Conservation (phyloP, 176 grass and related monocot species). For the barley (Hordeum vulgare) region MorexV3_pseudomolecules_assembly NC_058522.1:60554249-60554748, state of each 20-base stretch:
- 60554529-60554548: slow-evolving; percentile 74
- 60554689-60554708: neutral
- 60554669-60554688: neutral
- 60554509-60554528: slow-evolving; percentile 18
- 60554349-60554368: slow-evolving; percentile 64
- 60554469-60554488: neutral
- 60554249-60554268: neutral
- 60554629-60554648: neutral
- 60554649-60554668: neutral
- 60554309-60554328: slow-evolving; percentile 24
- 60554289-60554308: neutral
- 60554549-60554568: slow-evolving; percentile 84
- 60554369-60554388: slow-evolving; percentile 76
- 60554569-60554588: slow-evolving; percentile 54
- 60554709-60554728: neutral
- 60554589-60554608: slow-evolving; percentile 80
- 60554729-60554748: neutral
- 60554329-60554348: slow-evolving; percentile 92
- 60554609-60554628: slow-evolving; percentile 81
- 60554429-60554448: neutral
- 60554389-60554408: slow-evolving; percentile 38
- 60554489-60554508: slow-evolving; percentile 37
- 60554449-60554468: neutral
- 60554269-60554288: neutral
- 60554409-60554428: neutral